These are phyloP conservation scores for Xylaria cubensis DNA, from an alignment of 495 filamentous ascomycete species.

Conservation along the genomic window DNA sequence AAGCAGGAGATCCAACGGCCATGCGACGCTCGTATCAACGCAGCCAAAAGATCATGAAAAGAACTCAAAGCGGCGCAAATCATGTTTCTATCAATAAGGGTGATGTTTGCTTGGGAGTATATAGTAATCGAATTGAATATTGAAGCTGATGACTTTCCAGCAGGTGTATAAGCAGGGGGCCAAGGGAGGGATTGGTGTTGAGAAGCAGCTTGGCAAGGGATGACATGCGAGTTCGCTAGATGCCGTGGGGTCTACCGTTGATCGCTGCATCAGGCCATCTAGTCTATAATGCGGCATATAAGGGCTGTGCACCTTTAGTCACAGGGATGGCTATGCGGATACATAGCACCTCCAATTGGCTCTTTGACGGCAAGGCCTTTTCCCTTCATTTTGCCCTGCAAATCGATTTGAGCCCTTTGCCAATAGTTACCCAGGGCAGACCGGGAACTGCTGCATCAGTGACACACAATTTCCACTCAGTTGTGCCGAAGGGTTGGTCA, in stretches of 20 bases:
- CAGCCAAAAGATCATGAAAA: neutral
- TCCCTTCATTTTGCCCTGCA: neutral
- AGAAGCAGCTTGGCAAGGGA: conserved; percentile 21
- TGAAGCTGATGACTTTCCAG: neutral
- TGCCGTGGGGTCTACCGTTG: conserved; percentile 22
- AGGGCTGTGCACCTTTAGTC: conserved; percentile 19
- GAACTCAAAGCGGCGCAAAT: neutral
- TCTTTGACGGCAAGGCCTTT: conserved; percentile 10
- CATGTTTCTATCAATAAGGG: neutral
- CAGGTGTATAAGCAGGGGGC: neutral
- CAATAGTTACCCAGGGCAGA: neutral
- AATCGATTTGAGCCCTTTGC: neutral
- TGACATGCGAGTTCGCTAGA: conserved; percentile 1
- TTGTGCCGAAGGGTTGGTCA: neutral
- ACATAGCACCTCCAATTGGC: conserved; percentile 14
- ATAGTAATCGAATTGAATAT: neutral
- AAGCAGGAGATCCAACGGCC: conserved; percentile 2
- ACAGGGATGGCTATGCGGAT: conserved; percentile 4
- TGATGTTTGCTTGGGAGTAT: neutral
- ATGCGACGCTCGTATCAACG: neutral
- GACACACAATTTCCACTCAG: conserved; percentile 15
- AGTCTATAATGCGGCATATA: conserved; percentile 7
- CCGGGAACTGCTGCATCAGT: neutral
- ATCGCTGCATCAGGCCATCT: conserved; percentile 15
- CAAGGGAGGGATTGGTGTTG: conserved; percentile 24